These are phyloP conservation scores for Allomyces macrogynus DNA, from an alignment of 192 early-diverging fungal species.

Conservation along the genomic window DNA sequence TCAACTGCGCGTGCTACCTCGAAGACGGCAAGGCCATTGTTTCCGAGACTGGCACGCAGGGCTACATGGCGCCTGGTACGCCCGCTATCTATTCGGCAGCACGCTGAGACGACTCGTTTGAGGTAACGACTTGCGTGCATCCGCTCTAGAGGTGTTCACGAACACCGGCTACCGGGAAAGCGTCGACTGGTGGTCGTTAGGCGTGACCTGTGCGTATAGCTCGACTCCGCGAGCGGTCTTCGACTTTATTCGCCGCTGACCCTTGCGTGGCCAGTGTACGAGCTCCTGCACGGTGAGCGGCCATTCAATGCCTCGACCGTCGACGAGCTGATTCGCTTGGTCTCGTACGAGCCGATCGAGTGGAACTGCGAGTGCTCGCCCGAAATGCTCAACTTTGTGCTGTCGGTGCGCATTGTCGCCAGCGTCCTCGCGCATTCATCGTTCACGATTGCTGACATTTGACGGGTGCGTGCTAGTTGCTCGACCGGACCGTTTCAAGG, in stretches of 20 bases:
- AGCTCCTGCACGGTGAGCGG: constrained; percentile 15
- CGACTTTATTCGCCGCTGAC: too few relatives aligned
- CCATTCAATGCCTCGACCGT: constrained; percentile 64
- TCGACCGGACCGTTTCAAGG: constrained; percentile 6
- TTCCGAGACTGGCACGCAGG: constrained; percentile 5
- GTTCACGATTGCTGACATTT: too few relatives aligned
- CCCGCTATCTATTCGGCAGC: too few relatives aligned
- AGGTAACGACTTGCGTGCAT: too few relatives aligned
- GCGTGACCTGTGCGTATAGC: not conserved
- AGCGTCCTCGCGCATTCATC: not conserved
- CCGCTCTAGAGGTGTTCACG: not conserved
- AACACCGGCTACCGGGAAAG: constrained; percentile 3
- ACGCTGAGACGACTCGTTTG: too few relatives aligned
- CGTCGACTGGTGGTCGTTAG: constrained; percentile 9
- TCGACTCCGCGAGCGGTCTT: too few relatives aligned
- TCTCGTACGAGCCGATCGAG: constrained; percentile 43
- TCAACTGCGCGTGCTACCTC: constrained; percentile 6
- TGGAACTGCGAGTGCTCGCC: not conserved
- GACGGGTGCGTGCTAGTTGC: too few relatives aligned
- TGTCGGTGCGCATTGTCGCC: not conserved
- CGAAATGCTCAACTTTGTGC: not conserved
- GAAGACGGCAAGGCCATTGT: constrained; percentile 3
- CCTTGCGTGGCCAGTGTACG: not conserved
- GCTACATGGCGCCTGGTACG: constrained; percentile 4
- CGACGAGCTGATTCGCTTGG: constrained; percentile 42